Conservation (phyloP, 2,329 filamentous ascomycete genomes). For the Epichloe baconii region DNA sequence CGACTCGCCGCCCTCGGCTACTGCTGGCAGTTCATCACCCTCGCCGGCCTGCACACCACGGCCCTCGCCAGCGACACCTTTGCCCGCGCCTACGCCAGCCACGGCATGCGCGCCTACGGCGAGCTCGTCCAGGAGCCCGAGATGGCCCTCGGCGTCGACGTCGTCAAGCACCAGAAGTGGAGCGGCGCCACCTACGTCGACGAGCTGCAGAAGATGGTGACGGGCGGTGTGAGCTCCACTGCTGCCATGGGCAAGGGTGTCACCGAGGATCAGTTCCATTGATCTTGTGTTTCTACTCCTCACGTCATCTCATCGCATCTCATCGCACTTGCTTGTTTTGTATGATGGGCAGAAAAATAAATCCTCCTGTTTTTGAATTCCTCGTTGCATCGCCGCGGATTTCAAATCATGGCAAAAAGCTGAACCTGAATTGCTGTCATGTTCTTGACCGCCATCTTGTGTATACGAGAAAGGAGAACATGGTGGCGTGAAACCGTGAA, state of each 20-base stretch:
- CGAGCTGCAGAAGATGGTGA: slow-evolving; percentile 93
- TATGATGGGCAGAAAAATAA: too few relatives aligned
- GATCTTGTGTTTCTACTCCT: not conserved
- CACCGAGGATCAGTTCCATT: slow-evolving; percentile 85
- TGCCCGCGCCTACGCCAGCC: slow-evolving; percentile 62
- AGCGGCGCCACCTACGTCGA: slow-evolving; percentile 90
- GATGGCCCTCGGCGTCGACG: slow-evolving; percentile 80
- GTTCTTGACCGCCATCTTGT: too few relatives aligned
- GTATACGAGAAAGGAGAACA: too few relatives aligned
- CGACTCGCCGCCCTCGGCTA: slow-evolving; percentile 80
- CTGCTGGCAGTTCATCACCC: slow-evolving; percentile 99
- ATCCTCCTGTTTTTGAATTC: too few relatives aligned
- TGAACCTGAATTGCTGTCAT: too few relatives aligned
- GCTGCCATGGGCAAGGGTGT: slow-evolving; percentile 96
- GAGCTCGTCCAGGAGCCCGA: slow-evolving; percentile 97
- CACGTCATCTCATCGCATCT: too few relatives aligned
- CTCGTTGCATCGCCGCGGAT: too few relatives aligned
- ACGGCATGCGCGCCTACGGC: slow-evolving; percentile 93
- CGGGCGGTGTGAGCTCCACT: slow-evolving; percentile 79
- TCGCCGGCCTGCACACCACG: slow-evolving; percentile 90
- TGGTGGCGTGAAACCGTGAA: too few relatives aligned
- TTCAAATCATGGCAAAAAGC: too few relatives aligned
- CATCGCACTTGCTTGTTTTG: too few relatives aligned
- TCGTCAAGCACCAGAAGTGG: slow-evolving; percentile 99
- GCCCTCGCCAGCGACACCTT: slow-evolving; percentile 87